Base-by-base conservation (phyloP, 768 basidiomycete genomes). In the Gloeostereum incarnatum region DNA sequence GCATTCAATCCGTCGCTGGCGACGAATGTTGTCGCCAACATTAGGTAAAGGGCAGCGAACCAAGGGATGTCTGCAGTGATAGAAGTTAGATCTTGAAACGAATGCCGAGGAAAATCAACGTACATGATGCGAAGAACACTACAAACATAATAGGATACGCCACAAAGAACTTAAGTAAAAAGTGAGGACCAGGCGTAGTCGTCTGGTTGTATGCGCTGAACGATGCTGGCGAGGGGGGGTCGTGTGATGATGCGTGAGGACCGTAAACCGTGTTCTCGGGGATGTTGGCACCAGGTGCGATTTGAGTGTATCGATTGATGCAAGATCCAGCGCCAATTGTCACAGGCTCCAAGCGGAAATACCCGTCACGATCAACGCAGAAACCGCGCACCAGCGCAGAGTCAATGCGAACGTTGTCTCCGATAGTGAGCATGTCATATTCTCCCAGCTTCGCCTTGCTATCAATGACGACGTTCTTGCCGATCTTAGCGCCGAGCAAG, bases 171-270 rank as follows among this genome's bases (percentile, higher is more conserved):
- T 58, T 51, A 7, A 68, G 49, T 5, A 46, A 27, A 35, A 49
- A 49, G 18, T 52, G 42, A 9, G 65, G 66, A 34, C 59, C 46
- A 1, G 44, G 39, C 9, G 58, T 39, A 16, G 54, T 40, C 9
- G 64, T 61, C 10, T 64, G 56, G 43, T 65, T 68, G 42, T 63
- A 64, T n/a, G 56, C 55, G 10, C 62, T 60, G 40, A 59, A 63
- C 2, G 54, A 48, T 18, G 51, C 47, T 0, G 65, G 61, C 3
- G 61, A 59, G 0, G 65, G 61, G 2, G 39, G 31, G 23, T 68
- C 65, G 41, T 60, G 55, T 6, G 66, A 65, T 1, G 64, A 64
- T n/a, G 66, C 57, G 40, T 70, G 68, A 6, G 68, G 68, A 2
- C 68, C 68, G 35, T 62, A 68, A 2, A 68, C 66, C 1, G 55